Conservation (phyloP, 768 basidiomycete genomes). For the Lactarius sanguifluus region DNA sequence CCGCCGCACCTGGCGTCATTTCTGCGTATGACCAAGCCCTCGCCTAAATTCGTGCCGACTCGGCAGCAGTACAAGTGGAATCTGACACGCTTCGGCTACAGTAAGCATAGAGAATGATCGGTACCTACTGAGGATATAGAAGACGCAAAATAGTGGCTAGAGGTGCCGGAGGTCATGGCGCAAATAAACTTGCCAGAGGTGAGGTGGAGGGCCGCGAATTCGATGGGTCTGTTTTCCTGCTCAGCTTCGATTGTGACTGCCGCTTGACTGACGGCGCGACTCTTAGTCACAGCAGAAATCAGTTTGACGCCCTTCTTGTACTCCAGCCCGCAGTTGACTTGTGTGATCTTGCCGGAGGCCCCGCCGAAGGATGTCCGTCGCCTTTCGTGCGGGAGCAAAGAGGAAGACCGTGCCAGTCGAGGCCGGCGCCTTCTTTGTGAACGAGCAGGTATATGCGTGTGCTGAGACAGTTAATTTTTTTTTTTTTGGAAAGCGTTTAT, state of each 20-base stretch:
- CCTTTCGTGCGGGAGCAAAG: constrained; percentile 33
- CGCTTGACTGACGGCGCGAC: background rate
- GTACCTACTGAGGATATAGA: constrained; percentile 28
- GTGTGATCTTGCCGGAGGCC: constrained; percentile 51
- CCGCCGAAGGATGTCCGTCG: constrained; percentile 34
- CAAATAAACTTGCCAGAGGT: constrained; percentile 82
- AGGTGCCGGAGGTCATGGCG: constrained; percentile 73
- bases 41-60: constrained; percentile 63
- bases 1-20: constrained; percentile 59
- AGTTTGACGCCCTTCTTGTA: constrained; percentile 72
- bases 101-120: constrained; percentile 26
- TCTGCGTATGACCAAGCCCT: constrained; percentile 88
- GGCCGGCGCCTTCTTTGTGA: constrained; percentile 66
- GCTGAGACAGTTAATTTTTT: background rate
- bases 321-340: constrained; percentile 76
- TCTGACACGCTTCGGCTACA: constrained; percentile 42
- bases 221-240: constrained; percentile 56
- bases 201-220: constrained; percentile 74
- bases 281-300: constrained; percentile 57
- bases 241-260: background rate
- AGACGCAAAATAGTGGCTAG: constrained; percentile 42
- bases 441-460: constrained; percentile 59
- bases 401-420: constrained; percentile 49
- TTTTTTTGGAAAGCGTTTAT: too few relatives aligned
- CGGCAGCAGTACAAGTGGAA: constrained; percentile 47